Evolutionary conservation across 2,329 filamentous ascomycete genomes (phyloP), one percentile per base, ranked within the genome.

Genomic region (Diplodia seriata): DNA sequence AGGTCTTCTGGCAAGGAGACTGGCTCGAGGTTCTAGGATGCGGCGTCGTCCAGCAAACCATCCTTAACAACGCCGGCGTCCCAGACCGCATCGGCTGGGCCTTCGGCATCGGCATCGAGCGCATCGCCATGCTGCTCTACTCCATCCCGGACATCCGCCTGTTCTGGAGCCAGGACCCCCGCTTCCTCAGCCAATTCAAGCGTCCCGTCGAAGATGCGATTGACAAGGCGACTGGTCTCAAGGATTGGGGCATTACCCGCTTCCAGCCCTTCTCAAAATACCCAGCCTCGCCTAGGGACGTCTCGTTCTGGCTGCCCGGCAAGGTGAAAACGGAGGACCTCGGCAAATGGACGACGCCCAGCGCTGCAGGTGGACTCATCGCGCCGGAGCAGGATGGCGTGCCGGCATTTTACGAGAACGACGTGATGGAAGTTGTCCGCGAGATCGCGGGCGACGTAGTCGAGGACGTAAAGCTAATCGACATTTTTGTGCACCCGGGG

Each of bases 11-110:
- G 87, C 90, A 91, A 72, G 94, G 92, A 36, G 91, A 96, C 77
- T 99, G 95, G 95, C 89, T 99, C 40, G 95, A 99, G 81, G 89
- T 98, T 4, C 86, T 99, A 1, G 95, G 95, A n/a, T 96, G 90
- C 73, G 95, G 95, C 43, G 88, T 99, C 43, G 90, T 95, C 51
- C 89, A 92, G 77, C 95, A 99, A 78, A 85, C 90, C 33, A 85
- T 99, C 43, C 87, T 95, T 70, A 87, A 87, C 78, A 89, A 91
- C 66, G 93, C 94, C 0, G 90, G 88, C 61, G 88, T 93, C 55
- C 88, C 91, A 3, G 82, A 87, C 67, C 89, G 92, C 74, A 80
- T 97, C 2, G 94, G 94, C 5, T 99, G 95, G 95, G 95, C 95
- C 0, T 99, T 98, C 80, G 95, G 95, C 43, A 85, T 98, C 20